Percentiles rank a stretch among this genome's conserved stretches.
These are phyloP conservation scores for Brasilioporus rufonigricans DNA, from an alignment of 768 basidiomycete genomes.

Conservation along the genomic window DNA sequence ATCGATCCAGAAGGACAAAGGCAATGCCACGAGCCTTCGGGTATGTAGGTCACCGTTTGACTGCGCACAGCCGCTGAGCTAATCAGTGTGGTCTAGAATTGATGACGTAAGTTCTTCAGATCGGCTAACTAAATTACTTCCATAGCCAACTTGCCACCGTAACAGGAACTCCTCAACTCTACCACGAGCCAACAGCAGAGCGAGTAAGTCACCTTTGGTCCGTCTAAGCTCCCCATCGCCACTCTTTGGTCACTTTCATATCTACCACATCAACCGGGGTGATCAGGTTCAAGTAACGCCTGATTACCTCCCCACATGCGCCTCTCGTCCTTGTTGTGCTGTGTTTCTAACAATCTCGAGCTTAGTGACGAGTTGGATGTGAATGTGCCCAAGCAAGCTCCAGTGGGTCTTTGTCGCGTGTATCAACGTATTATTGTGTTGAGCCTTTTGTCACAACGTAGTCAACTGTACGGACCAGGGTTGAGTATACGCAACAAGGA, in stretches of 20 bases:
- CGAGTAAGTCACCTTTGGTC: slow-evolving; percentile 31
- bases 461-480: slow-evolving; percentile 4
- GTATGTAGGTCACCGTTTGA: slow-evolving; percentile 10
- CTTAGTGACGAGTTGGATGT: slow-evolving; percentile 49
- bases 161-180: slow-evolving; percentile 27
- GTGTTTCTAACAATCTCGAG: slow-evolving; percentile 52
- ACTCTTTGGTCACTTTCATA: slow-evolving; percentile 11
- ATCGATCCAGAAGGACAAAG: slow-evolving; percentile 15
- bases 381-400: slow-evolving; percentile 31
- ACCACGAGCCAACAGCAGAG: slow-evolving; percentile 22
- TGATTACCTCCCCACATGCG: slow-evolving; percentile 48
- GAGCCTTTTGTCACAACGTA: neutral
- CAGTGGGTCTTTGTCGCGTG: slow-evolving; percentile 22
- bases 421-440: neutral
- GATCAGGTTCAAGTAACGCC: slow-evolving; percentile 24
- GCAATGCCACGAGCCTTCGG: slow-evolving; percentile 3
- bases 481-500: slow-evolving; percentile 49
- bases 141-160: slow-evolving; percentile 11
- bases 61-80: neutral
- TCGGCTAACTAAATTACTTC: slow-evolving; percentile 18
- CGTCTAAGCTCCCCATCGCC: slow-evolving; percentile 13
- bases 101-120: slow-evolving; percentile 32
- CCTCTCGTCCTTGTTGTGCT: slow-evolving; percentile 62
- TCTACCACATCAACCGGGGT: slow-evolving; percentile 17
- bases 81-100: slow-evolving; percentile 17